A percentile compares a stretch with the other conserved stretches of the same genome.
These are phyloP conservation scores for Coprinellus micaceus DNA, from an alignment of 768 basidiomycete genomes.

Conservation along the genomic window DNA sequence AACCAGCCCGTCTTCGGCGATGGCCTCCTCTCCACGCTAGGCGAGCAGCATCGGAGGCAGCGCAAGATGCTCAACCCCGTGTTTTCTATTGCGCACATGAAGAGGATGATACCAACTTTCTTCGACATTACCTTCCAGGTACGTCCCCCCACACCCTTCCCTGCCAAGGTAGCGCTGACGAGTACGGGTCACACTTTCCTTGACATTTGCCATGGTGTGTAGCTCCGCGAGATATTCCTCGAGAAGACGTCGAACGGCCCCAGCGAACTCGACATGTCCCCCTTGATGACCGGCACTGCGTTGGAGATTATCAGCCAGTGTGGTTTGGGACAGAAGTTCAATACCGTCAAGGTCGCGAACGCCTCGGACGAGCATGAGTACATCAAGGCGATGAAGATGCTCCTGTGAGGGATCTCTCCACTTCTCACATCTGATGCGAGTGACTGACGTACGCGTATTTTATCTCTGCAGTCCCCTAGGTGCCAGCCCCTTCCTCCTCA, in stretches of 20 bases:
- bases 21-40: constrained; percentile 18
- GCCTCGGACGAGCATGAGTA: constrained; percentile 27
- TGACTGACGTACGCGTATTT: not conserved
- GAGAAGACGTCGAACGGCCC: constrained; percentile 25
- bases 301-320: constrained; percentile 46
- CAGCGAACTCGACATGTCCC: constrained; percentile 26
- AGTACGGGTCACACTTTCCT: not conserved
- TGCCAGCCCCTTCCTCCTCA: not conserved
- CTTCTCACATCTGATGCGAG: not conserved
- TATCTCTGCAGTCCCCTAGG: not conserved
- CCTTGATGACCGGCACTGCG: constrained; percentile 38
- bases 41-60: constrained; percentile 39
- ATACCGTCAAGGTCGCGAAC: constrained; percentile 29
- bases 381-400: constrained; percentile 23
- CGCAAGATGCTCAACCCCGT: constrained; percentile 36
- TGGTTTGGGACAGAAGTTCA: constrained; percentile 39
- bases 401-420: constrained; percentile 21
- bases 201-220: not conserved
- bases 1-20: constrained; percentile 6
- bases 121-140: not conserved
- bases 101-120: constrained; percentile 22
- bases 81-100: constrained; percentile 33
- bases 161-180: not conserved
- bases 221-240: constrained; percentile 25
- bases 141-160: not conserved